Evolutionary conservation across 2,329 filamentous ascomycete genomes (phyloP), one percentile per base, ranked within the genome.

Genomic region (Penicillium sp.): DNA sequence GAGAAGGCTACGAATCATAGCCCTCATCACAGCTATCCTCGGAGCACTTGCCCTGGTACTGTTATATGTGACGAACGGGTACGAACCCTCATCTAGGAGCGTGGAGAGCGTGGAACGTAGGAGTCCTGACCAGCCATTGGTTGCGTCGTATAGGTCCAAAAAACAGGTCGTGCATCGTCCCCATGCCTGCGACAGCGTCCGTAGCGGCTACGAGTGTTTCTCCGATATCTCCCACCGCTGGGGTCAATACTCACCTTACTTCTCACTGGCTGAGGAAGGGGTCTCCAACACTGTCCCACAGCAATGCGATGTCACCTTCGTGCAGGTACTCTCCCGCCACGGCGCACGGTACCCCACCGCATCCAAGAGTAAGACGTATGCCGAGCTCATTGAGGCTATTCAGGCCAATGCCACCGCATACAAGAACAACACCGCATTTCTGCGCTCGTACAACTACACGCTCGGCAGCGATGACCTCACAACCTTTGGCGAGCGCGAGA

Each of bases 181-280:
- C 8, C 31, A 27, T 5, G 19, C 50, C n/a, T 88, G 85, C 73
- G 83, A 85, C 68, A 80, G 78, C 6, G 73, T 83, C 35, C 69
- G 80, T 43, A 62, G 77, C 37, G 87, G 87, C 57, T 90, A 86
- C 71, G 82, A 84, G 61, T 92, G 89, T 73, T 79, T 81, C 48
- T 74, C 82, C 4, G 71, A 82, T 31, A 81, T 88, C 45, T 85
- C 86, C 1, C 88, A 86, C 63, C 82, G 80, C 54, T 96, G 91
- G 91, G 93, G 92, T 55, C 91, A 93, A 72, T 96, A 96, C 73
- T 89, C 91, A 19, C 90, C 92, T 2, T 96, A 86, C 76, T 96
- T 90, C 75, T 83, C 87, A 1, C 87, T 93, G 0, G 60, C 59
- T 1, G 53, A 62, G 4, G 82, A 86, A 7, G 79, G 84, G 3